A percentile compares a stretch with the other conserved stretches of the same genome.
Evolutionary conservation across 345 rosid species (phyloP).

Genomic region (Trapa bicornis): DNA sequence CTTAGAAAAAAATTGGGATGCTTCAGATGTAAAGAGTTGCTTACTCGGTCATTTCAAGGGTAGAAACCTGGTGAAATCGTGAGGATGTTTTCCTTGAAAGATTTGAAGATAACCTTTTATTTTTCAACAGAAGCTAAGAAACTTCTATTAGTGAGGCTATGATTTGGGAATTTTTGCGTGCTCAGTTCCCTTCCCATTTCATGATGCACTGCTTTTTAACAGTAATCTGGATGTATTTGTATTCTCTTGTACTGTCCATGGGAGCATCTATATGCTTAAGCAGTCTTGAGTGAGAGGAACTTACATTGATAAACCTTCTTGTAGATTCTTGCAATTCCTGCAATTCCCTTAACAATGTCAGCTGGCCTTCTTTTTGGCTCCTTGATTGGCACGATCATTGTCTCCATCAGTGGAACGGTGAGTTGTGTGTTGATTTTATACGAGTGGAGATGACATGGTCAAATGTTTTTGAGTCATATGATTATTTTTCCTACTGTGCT

Average conservation of each 20-base stretch:
- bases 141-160: background rate
- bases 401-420: slow-evolving; percentile 97
- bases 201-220: background rate
- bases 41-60: background rate
- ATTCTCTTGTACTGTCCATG: background rate
- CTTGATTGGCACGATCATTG: slow-evolving; percentile 72
- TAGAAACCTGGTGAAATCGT: background rate
- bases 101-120: background rate
- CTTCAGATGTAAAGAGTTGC: background rate
- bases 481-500: background rate
- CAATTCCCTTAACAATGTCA: slow-evolving; percentile 91
- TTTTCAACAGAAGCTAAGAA: background rate
- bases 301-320: slow-evolving; percentile 6
- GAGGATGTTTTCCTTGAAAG: background rate
- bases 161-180: background rate
- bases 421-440: slow-evolving; percentile 15
- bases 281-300: background rate
- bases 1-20: background rate
- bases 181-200: background rate
- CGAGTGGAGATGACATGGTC: background rate
- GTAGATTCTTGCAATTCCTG: slow-evolving; percentile 90
- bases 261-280: background rate
- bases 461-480: slow-evolving; percentile 4
- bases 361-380: slow-evolving; percentile 99
- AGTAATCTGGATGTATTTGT: background rate